phyloP scores from a whole-genome alignment of 208 protist genomes.

The Naegleria gruberi region DNA sequence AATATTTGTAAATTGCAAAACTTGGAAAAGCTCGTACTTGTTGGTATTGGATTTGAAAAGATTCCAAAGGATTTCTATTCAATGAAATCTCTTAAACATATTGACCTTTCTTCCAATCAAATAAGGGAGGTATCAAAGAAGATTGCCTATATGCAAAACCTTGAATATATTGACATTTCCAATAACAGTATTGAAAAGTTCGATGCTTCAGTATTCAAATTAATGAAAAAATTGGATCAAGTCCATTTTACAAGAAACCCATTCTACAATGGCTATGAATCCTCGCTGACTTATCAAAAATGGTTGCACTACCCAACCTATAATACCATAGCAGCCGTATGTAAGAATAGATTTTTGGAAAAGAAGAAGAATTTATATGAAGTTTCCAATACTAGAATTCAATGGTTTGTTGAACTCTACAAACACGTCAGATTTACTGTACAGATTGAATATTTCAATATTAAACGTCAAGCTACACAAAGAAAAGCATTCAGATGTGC shows the following conservation, averaged over 20 bases:
- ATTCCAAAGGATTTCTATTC: neutral
- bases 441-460: neutral
- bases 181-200: neutral
- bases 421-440: neutral
- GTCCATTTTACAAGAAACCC: neutral
- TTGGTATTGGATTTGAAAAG: neutral
- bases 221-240: neutral
- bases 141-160: neutral
- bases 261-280: neutral
- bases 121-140: neutral
- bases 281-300: neutral
- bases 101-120: neutral
- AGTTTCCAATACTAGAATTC: neutral
- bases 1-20: neutral
- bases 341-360: neutral
- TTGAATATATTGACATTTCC: neutral
- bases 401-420: neutral
- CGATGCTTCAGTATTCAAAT: neutral
- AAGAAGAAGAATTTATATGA: neutral
- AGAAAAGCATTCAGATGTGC: neutral
- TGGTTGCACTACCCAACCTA: neutral
- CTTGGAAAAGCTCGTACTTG: neutral
- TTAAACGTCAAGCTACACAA: neutral
- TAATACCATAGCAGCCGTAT: neutral
- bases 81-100: neutral